Base-by-base conservation (phyloP, 768 basidiomycete genomes). In the Tubosaeta sp. region DNA sequence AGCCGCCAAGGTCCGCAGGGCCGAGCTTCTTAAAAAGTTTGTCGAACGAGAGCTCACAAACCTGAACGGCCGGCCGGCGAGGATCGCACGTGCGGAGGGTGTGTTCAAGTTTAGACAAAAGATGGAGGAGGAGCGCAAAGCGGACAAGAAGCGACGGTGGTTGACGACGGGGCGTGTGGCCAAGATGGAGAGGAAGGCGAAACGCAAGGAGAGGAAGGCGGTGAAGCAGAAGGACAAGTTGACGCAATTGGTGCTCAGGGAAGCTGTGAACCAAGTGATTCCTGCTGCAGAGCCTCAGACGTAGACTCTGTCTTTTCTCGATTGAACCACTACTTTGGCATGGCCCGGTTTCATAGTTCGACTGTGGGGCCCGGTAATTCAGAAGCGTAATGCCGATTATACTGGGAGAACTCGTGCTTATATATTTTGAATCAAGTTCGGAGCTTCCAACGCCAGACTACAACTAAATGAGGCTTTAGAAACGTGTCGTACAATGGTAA, bases 11-110 rank as follows among this genome's bases (percentile, higher is more conserved):
- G 58, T 65, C 16, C 72, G 76, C 55, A 77, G 75, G 62, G 72
- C 76, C 41, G 66, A 69, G 17, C 71, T 86, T 49, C 72, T 85
- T 43, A 72, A 76, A 53, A 70, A 81, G 55, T 79, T 81, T 57
- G 71, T 83, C 42, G 66, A 72, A 6, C 75, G 79, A 45, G 84
- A 84, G 49, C 64, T 84, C 59, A 67, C 74, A 53, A 69, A 83
- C 52, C 65, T 84, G 58, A 76, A 80, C 48, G 86, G 85, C 22
- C 82, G 87, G 37, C 81, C 76, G 22, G 68, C 69, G 51, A 74
- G 75, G 57, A 84, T 86, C 53, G 87, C 85, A 3, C 80, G 76
- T 41, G 84, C 84, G 11, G 88, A 91, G 62, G 90, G 86, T 44
- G 76, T 77, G 33, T 90, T 81, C 74, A 88, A 84, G 68, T 91